Base-by-base conservation (phyloP, 176 grass and related monocot species). In the Oryza meridionalis region DNA sequence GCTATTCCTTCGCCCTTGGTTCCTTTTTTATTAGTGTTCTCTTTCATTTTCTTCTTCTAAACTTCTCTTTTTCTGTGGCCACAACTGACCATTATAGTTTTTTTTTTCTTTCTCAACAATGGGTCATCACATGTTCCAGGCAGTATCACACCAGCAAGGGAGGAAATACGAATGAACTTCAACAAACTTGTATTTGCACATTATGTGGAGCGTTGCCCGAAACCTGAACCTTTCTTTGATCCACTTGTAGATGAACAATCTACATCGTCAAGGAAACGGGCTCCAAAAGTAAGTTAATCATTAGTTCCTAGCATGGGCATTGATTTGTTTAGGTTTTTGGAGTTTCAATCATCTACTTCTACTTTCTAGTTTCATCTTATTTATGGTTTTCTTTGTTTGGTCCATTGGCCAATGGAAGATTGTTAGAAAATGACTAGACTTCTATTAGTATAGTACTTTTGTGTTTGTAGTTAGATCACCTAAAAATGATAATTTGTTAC, bases 191-290 rank as follows among this genome's bases (percentile, higher is more conserved):
- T 92, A 33, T 68, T 58, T 79, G 59, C 38, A 6, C 91, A 84
- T 86, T 98, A 98, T 84, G 89, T 98, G 87, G 93, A 98, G 70
- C 92, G 77, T 53, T 98, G 93, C 77, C 92, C 89, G 45, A 89
- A 87, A 86, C 69, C 93, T 47, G 85, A 95, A 85, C 96, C 96
- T 71, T 84, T 82, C 71, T 84, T 98, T 29, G 81, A 89, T 72
- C 88, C 89, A 44, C 35, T 76, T 83, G 43, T 68, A 75, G 91
- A 89, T 47, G 96, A 90, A 59, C 55, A 90, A 75, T 44, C 86
- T 81, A 78, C 77, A 72, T 71, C 78, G 37, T 64, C 83, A 16
- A 98, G 86, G 85, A 93, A 58, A 87, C 91, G 84, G 12, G 84
- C 75, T 95, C 37, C 81, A 70, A 98, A 94, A 92, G 84, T 98